Evolutionary conservation across 2,329 filamentous ascomycete species (phyloP).

Genomic region (Clonostachys chloroleuca): DNA sequence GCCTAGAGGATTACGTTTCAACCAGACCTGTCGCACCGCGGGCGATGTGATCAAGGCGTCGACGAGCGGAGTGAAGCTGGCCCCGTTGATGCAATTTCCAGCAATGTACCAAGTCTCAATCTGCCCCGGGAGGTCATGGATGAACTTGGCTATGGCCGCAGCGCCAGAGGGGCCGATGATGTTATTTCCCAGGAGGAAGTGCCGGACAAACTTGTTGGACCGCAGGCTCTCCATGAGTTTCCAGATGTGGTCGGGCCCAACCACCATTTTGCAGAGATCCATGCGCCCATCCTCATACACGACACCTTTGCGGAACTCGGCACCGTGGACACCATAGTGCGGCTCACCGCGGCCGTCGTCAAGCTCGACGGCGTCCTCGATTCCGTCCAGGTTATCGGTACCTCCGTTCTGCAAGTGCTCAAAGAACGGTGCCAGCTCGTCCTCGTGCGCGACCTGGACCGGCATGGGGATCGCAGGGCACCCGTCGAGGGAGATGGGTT

Average conservation of each 20-base stretch:
- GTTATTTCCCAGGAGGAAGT: conserved; percentile 51
- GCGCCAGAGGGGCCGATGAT: conserved; percentile 46
- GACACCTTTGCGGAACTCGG: conserved; percentile 29
- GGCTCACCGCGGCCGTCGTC: conserved; percentile 28
- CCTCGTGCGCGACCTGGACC: conserved; percentile 18
- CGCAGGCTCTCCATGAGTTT: conserved; percentile 43
- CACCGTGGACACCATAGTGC: conserved; percentile 23
- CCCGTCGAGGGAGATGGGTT: conserved; percentile 21
- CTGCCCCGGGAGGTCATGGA: conserved; percentile 34
- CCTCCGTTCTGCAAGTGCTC: conserved; percentile 21
- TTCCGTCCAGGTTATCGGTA: conserved; percentile 14
- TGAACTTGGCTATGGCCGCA: conserved; percentile 36
- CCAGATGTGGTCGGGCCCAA: conserved; percentile 45
- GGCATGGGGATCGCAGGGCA: conserved; percentile 25
- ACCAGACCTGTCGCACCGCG: conserved; percentile 43
- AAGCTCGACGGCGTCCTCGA: conserved; percentile 16
- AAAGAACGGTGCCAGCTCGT: conserved; percentile 25
- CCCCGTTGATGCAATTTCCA: conserved; percentile 45
- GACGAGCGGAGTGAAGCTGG: conserved; percentile 33
- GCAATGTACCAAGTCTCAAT: conserved; percentile 53
- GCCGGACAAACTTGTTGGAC: conserved; percentile 38
- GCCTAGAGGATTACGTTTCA: conserved; percentile 48
- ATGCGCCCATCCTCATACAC: conserved; percentile 47
- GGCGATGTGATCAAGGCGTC: conserved; percentile 36
- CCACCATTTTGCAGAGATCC: conserved; percentile 51